These are phyloP conservation scores for Chaetoceros tenuissimus DNA, from an alignment of 108 stramenopile species.

Conservation along the genomic window DNA sequence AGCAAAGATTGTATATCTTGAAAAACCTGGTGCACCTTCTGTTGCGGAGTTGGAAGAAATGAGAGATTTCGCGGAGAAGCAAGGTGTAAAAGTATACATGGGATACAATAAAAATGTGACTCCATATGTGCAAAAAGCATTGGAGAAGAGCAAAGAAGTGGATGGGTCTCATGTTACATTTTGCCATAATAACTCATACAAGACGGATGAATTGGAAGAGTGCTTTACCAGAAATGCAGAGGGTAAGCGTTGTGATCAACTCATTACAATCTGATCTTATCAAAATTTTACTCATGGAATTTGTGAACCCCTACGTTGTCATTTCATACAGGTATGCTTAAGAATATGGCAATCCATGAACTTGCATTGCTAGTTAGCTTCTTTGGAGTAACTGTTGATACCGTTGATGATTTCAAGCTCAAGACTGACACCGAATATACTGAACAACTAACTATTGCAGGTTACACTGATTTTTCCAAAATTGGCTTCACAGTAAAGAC, in stretches of 20 bases:
- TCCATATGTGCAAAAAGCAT: conserved; percentile 46
- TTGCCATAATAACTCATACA: conserved; percentile 80
- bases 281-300: too few relatives aligned
- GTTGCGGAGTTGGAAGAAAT: conserved; percentile 57
- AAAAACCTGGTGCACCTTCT: conserved; percentile 84
- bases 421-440: conserved; percentile 58
- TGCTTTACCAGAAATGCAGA: conserved; percentile 80
- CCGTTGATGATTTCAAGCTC: conserved; percentile 44
- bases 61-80: conserved; percentile 25
- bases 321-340: conserved; percentile 38
- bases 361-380: conserved; percentile 65
- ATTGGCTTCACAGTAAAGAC: conserved; percentile 62
- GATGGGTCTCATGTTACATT: conserved; percentile 40
- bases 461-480: conserved; percentile 62
- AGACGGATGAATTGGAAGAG: conserved; percentile 42
- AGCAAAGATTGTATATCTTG: conserved; percentile 51
- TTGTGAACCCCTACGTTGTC: background rate
- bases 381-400: conserved; percentile 67
- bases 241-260: conserved; percentile 28
- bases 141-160: conserved; percentile 26
- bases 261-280: background rate
- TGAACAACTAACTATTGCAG: conserved; percentile 30
- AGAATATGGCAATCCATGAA: conserved; percentile 90
- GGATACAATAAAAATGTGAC: conserved; percentile 87
- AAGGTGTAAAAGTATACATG: conserved; percentile 47